These are phyloP conservation scores for Quercus lobata DNA, from an alignment of 331 rosid species.

Conservation along the genomic window DNA sequence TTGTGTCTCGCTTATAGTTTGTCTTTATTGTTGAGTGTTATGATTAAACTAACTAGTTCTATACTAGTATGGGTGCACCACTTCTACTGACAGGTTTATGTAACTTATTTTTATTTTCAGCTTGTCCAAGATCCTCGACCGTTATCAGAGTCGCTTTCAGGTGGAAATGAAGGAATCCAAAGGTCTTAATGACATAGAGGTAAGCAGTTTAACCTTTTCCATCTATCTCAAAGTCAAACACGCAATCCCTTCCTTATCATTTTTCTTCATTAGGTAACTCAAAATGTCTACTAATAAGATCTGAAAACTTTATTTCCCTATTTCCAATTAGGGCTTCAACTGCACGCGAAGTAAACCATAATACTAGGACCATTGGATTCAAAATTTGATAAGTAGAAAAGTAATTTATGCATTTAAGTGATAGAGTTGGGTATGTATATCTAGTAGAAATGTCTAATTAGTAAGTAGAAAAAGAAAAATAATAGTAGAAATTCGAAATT, in stretches of 20 bases:
- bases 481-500: too few species aligned
- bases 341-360: not conserved
- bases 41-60: too few species aligned
- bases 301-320: not conserved
- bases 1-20: too few species aligned
- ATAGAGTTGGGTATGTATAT: too few species aligned
- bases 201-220: not conserved
- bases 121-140: not conserved
- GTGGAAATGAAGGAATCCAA: not conserved
- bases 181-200: not conserved
- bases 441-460: too few species aligned
- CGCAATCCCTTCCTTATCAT: not conserved
- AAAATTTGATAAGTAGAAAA: too few species aligned
- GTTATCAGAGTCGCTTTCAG: not conserved
- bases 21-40: too few species aligned
- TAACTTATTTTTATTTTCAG: not conserved
- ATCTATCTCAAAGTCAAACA: not conserved
- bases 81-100: not conserved
- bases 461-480: too few species aligned
- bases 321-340: not conserved
- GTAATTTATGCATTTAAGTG: too few species aligned
- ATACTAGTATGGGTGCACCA: too few species aligned
- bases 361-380: not conserved
- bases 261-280: not conserved
- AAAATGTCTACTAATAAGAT: not conserved